phyloP scores from a whole-genome alignment of 768 basidiomycete species.

The Termitomyces sp. region DNA sequence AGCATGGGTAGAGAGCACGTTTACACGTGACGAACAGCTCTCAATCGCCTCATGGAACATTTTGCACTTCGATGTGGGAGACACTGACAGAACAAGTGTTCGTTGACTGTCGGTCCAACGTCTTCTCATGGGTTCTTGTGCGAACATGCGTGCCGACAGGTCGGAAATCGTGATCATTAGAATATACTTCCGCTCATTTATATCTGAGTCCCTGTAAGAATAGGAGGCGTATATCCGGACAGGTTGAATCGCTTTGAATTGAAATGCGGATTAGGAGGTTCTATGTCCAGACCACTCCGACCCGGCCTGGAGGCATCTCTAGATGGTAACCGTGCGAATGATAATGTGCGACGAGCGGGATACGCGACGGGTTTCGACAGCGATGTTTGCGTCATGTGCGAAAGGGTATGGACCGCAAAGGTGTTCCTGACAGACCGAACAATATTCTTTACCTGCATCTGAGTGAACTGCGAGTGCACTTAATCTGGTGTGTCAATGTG shows the following conservation, averaged over 20 bases:
- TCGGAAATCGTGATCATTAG: background rate
- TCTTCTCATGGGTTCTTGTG: background rate
- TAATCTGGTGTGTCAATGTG: background rate
- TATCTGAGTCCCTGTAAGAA: background rate
- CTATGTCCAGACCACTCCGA: background rate
- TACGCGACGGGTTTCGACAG: background rate
- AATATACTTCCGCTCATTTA: background rate
- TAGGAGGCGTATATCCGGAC: background rate
- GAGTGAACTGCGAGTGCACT: background rate
- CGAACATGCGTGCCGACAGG: background rate
- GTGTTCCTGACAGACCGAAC: no score
- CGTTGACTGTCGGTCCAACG: background rate
- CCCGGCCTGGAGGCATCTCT: background rate
- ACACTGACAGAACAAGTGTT: background rate
- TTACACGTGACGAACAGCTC: background rate
- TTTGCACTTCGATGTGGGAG: background rate
- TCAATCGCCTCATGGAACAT: background rate
- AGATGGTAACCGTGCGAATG: background rate
- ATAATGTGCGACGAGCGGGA: no score
- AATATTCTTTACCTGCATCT: background rate
- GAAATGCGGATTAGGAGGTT: background rate
- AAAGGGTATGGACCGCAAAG: no score
- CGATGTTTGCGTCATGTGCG: background rate
- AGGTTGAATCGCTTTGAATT: background rate
- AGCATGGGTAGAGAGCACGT: background rate